A percentile compares a stretch with the other conserved stretches of the same genome.
These are phyloP conservation scores for sunflower (Helianthus annuus) DNA, from an alignment of 129 eudicot species.

Conservation along the genomic window DNA sequence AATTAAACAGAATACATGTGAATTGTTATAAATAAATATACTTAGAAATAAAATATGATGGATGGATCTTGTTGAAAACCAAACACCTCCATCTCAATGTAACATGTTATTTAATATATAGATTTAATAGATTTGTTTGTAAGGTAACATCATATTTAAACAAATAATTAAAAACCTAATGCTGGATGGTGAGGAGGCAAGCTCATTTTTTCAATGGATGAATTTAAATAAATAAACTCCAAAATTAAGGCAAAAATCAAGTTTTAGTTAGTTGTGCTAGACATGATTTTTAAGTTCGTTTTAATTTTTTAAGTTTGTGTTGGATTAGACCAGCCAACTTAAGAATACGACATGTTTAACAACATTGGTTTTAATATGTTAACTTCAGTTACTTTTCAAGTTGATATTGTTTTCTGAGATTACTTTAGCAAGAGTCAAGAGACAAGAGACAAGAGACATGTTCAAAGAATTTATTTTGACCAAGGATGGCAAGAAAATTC, in stretches of 20 bases:
- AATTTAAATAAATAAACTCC: background rate
- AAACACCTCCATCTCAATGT: background rate
- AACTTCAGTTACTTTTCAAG: too few relatives aligned
- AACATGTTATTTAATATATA: background rate
- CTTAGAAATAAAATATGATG: background rate
- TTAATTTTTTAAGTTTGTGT: too few relatives aligned
- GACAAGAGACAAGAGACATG: background rate
- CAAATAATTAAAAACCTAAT: background rate
- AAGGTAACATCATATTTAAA: background rate
- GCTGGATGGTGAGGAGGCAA: constrained; percentile 6
- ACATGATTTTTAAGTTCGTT: too few relatives aligned
- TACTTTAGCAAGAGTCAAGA: background rate
- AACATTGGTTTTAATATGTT: too few relatives aligned
- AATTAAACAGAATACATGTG: background rate
- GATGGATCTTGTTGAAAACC: constrained; percentile 9
- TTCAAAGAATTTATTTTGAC: background rate
- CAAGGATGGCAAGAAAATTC: background rate
- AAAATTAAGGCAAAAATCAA: background rate
- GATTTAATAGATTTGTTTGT: constrained; percentile 1
- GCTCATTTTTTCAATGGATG: background rate
- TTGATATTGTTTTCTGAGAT: too few relatives aligned
- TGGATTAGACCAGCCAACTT: too few relatives aligned
- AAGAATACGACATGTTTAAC: too few relatives aligned
- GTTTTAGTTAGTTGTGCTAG: background rate
- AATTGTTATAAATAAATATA: background rate